Conservation (phyloP, 192 early-diverging fungal species). For the Linnemannia schmuckeri region DNA sequence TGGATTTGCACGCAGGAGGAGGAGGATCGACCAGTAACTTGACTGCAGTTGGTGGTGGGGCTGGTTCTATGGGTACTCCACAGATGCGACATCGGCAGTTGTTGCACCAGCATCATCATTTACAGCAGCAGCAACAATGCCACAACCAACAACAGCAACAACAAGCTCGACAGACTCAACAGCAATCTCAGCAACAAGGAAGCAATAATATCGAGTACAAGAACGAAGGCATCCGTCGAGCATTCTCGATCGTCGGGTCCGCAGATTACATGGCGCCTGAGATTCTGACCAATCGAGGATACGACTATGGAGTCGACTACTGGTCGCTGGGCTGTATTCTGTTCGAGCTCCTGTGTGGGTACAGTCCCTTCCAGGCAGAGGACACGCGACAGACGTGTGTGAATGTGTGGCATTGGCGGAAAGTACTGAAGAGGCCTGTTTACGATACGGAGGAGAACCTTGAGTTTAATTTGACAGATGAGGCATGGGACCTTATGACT, state of each 20-base stretch:
- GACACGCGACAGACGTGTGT: constrained; percentile 80
- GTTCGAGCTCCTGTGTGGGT: constrained; percentile 78
- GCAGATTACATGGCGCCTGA: constrained; percentile 93
- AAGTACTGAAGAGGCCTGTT: constrained; percentile 82
- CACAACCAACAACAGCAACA: not conserved
- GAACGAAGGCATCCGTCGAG: constrained; percentile 71
- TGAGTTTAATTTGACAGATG: constrained; percentile 81
- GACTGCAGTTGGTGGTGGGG: too few relatives aligned
- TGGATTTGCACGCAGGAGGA: constrained; percentile 15
- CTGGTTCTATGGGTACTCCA: not conserved
- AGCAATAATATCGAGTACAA: constrained; percentile 5
- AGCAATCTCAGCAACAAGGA: not conserved
- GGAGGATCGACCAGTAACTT: not conserved
- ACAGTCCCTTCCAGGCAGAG: constrained; percentile 82
- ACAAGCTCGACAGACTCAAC: constrained; percentile 1
- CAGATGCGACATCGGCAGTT: not conserved
- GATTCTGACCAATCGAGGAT: constrained; percentile 74
- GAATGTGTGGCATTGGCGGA: constrained; percentile 87
- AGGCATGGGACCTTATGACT: constrained; percentile 84
- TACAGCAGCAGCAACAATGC: not conserved
- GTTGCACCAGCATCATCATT: not conserved
- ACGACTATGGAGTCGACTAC: constrained; percentile 81
- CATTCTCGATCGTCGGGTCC: constrained; percentile 87
- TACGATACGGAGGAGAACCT: constrained; percentile 79
- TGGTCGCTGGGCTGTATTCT: constrained; percentile 86